Percentiles rank a stretch among this genome's conserved stretches.
phyloP scores from a whole-genome alignment of 352 stramenopile species.

The Elongisporangium anandrum region DNA sequence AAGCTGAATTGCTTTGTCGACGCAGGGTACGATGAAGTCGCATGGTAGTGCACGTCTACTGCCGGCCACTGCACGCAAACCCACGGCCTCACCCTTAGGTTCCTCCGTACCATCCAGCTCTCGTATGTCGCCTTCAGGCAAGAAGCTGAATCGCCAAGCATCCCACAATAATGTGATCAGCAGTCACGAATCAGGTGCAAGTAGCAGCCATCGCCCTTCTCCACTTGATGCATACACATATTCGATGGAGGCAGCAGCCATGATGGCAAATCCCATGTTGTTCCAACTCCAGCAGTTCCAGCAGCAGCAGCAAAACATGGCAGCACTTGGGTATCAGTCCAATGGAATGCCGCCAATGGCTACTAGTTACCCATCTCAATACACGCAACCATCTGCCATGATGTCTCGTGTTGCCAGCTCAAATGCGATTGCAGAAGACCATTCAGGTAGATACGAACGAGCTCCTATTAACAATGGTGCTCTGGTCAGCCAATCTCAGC shows the following conservation, averaged over 20 bases:
- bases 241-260: neutral
- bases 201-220: neutral
- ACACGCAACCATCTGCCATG: conserved; percentile 2
- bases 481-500: neutral
- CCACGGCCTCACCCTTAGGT: conserved; percentile 1
- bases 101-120: neutral
- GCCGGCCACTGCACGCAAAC: conserved; percentile 1
- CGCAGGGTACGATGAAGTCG: conserved; percentile 4
- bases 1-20: neutral
- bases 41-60: conserved; percentile 4
- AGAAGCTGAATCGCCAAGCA: conserved; percentile 5
- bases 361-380: conserved; percentile 11
- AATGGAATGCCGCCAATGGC: conserved; percentile 12
- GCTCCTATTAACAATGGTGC: neutral
- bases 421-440: neutral
- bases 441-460: neutral
- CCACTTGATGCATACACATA: neutral
- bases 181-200: neutral
- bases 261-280: conserved; percentile 10
- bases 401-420: conserved; percentile 7
- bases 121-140: neutral
- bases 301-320: conserved; percentile 31
- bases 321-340: conserved; percentile 28
- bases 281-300: conserved; percentile 53
- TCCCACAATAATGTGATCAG: neutral